Evolutionary conservation across 2,329 filamentous ascomycete species (phyloP), one percentile per base, ranked within the genome.

Genomic region (Ophiocordyceps camponoti-saundersi): DNA sequence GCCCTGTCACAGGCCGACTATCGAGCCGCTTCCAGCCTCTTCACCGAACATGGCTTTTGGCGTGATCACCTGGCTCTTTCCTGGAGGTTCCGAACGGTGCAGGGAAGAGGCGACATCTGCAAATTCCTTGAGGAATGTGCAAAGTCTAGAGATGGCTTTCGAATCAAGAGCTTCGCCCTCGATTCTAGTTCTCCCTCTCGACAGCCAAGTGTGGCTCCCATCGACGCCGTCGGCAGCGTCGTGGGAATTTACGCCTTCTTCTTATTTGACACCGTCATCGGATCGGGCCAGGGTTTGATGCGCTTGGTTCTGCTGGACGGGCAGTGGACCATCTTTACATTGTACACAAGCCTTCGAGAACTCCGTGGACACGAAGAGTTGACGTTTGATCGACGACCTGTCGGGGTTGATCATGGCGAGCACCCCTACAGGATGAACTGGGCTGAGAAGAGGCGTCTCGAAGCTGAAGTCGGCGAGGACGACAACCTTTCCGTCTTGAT

Each of bases 251-350:
- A 73, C 44, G 73, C 75, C 48, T 80, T 77, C 52, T 60, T 80
- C 45, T 67, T 58, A 0, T 61, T 79, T 20, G 65, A 72, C 3
- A 80, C 73, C 0, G 61, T 65, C 6, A 53, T 74, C 1, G 80
- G 80, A 0, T 52, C 53, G 0, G 82, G 79, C 0, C 60, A 67
- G 1, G 81, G 80, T 1, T 52, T 83, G 1, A 65, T 73, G 0
- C 65, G 76, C 3, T 57, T 84, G 0, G 64, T 69, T 0, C 58
- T 67, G 36, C 61, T 66, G 44, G 57, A 59, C 0, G 63, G 58
- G 0, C 34, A 48, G 2, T 84, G 78, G 79, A 80, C 77, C 56
- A 71, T 77, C 0, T 81, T 75, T 51, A 79, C 77, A 1, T 53
- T 85, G 0, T 83, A 77, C 54, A 84, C 80, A 0, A 65, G 68